Conservation (phyloP, 176 grass and related monocot genomes). For the Zoysia japonica region DNA sequence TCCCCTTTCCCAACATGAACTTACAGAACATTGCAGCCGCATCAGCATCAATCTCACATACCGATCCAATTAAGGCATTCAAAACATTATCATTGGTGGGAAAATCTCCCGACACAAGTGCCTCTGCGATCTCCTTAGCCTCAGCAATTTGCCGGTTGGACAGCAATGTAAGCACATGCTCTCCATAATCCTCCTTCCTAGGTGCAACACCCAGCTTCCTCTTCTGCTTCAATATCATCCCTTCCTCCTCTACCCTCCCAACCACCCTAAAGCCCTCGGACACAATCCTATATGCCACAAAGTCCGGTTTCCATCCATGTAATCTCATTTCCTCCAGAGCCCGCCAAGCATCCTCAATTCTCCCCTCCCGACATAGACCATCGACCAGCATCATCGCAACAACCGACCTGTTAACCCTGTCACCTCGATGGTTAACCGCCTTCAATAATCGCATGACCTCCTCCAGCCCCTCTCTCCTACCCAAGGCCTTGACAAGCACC, state of each 20-base stretch:
- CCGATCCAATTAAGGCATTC: slow-evolving; percentile 58
- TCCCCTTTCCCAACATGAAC: slow-evolving; percentile 66
- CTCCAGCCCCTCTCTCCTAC: background rate
- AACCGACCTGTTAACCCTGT: slow-evolving; percentile 53
- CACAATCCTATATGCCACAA: slow-evolving; percentile 79
- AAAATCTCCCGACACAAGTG: slow-evolving; percentile 71
- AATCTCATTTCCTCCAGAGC: slow-evolving; percentile 60
- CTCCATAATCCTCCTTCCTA: slow-evolving; percentile 63
- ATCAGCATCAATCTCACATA: slow-evolving; percentile 63
- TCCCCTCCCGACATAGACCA: slow-evolving; percentile 51
- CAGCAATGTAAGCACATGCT: slow-evolving; percentile 57
- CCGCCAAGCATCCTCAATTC: slow-evolving; percentile 73
- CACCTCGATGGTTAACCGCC: slow-evolving; percentile 1
- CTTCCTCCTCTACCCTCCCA: slow-evolving; percentile 56
- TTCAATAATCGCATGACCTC: slow-evolving; percentile 32
- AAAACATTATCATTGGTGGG: slow-evolving; percentile 65
- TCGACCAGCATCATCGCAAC: slow-evolving; percentile 55
- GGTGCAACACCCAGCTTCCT: slow-evolving; percentile 82
- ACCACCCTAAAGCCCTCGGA: slow-evolving; percentile 58
- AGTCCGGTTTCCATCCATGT: slow-evolving; percentile 72
- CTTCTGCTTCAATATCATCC: slow-evolving; percentile 80
- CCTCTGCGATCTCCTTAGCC: slow-evolving; percentile 77
- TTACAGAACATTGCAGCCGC: slow-evolving; percentile 68
- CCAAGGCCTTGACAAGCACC: slow-evolving; percentile 41
- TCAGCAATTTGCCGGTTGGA: slow-evolving; percentile 55